Base-by-base conservation (phyloP, 768 basidiomycete species). In the Grammothele lineata region DNA sequence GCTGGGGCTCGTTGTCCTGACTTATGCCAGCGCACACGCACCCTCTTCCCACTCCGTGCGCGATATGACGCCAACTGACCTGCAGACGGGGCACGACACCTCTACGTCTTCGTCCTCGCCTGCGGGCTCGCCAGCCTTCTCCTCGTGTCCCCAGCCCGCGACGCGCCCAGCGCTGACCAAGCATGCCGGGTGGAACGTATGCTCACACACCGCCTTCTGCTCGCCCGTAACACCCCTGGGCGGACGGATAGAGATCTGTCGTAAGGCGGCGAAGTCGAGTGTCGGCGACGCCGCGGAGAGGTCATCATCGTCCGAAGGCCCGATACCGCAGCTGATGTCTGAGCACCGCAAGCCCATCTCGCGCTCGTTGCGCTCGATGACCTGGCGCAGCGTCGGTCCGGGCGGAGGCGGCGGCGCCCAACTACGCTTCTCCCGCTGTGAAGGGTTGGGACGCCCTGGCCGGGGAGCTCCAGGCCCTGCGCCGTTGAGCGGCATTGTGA, bases 71-170 rank as follows among this genome's bases (percentile, higher is more conserved):
- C 88, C 88, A n/a, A 71, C 69, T 32, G 74, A 73, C 39, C 86
- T 64, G 57, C 88, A 91, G 6, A 85, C 75, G 1, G 85, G 82
- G 62, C 88, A 90, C 15, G 78, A 76, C n/a, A 88, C 84, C 59
- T 85, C 79, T 0, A 87, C 78, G 15, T 52, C 49, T 32, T 43
- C 51, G 23, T 46, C 52, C 18, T 59, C 58, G 12, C 60, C 60
- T 48, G 66, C 63, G 19, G 59, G 63, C 37, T 69, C 62, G 44
- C 61, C 64, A 43, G 77, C 73, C 59, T 61, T 54, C 27, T 60
- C 65, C 27, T 60, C 64, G 14, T 69, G 74, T 19, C 81, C 83
- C 67, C 75, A 77, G n/a, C 82, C 70, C 11, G 83, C 76, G 14
- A 71, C 82, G 50, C 79, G 80, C 71, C 69, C 87, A 50, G 74